Evolutionary conservation across 2,329 filamentous ascomycete species (phyloP).

Genomic region (Colletotrichum viniferum): DNA sequence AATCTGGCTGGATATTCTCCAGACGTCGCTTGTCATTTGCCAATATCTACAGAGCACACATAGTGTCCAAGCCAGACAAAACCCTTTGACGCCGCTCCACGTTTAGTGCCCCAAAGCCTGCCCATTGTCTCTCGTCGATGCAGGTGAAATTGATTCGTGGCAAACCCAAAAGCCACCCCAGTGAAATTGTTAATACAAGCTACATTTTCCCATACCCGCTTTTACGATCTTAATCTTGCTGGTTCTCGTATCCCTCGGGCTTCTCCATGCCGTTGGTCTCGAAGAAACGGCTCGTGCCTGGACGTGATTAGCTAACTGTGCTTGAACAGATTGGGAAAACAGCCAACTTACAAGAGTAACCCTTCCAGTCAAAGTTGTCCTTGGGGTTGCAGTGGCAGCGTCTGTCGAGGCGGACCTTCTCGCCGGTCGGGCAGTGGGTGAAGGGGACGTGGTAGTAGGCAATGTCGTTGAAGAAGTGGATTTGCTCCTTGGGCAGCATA

Average conservation of each 20-base stretch:
- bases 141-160: conserved; percentile 7
- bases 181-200: conserved; percentile 16
- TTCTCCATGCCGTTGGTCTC: conserved; percentile 82
- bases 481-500: conserved; percentile 87
- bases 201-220: background rate
- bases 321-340: too few relatives aligned
- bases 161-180: conserved; percentile 12
- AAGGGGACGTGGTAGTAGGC: conserved; percentile 98
- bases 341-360: conserved; percentile 87
- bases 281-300: conserved; percentile 85
- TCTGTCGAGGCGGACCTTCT: conserved; percentile 81
- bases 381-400: conserved; percentile 94
- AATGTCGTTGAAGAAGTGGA: conserved; percentile 99
- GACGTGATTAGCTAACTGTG: background rate
- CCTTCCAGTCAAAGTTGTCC: conserved; percentile 99
- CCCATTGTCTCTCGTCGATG: conserved; percentile 8
- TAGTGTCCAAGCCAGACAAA: conserved; percentile 14
- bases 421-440: conserved; percentile 93
- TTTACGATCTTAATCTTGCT: conserved; percentile 52
- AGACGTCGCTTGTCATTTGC: background rate
- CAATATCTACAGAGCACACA: conserved; percentile 18
- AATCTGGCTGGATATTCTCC: background rate
- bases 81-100: conserved; percentile 22
- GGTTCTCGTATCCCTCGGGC: conserved; percentile 82
- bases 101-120: conserved; percentile 9